A percentile compares a stretch with the other conserved stretches of the same genome.
These are phyloP conservation scores for Adansonia rubrostipa DNA, from an alignment of 441 rosid genomes.

Conservation along the genomic window DNA sequence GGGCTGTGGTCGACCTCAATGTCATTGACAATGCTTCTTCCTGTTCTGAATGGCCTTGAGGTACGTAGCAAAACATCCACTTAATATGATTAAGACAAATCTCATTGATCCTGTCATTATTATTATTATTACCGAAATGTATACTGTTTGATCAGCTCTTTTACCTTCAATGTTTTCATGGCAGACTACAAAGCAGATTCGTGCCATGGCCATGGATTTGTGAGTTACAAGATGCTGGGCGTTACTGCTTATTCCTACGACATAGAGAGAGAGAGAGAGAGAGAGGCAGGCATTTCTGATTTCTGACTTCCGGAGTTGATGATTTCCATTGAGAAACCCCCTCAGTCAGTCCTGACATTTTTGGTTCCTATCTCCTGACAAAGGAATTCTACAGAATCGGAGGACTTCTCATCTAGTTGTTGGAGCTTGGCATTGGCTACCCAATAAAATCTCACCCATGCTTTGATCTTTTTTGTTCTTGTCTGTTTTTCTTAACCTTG, in stretches of 20 bases:
- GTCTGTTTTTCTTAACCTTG: neutral
- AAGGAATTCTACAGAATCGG: neutral
- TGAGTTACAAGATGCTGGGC: neutral
- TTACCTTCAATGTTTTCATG: neutral
- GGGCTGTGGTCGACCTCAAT: constrained; percentile 17
- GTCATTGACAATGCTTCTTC: constrained; percentile 24
- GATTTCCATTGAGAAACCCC: constrained; percentile 25
- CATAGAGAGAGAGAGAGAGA: neutral
- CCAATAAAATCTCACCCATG: neutral
- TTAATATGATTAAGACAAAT: neutral
- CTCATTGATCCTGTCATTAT: too few species aligned
- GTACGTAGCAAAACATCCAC: constrained; percentile 4
- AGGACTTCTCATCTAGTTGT: neutral
- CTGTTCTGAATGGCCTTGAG: constrained; percentile 27
- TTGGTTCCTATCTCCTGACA: too few species aligned
- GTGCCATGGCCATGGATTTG: constrained; percentile 21
- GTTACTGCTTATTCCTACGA: neutral
- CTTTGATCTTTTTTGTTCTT: neutral
- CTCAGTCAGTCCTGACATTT: neutral
- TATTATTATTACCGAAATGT: too few species aligned
- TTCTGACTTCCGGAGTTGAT: constrained; percentile 29
- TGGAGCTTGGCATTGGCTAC: neutral
- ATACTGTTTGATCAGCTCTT: too few species aligned
- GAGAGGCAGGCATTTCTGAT: neutral
- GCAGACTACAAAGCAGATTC: constrained; percentile 14